Evolutionary conservation across 2,329 filamentous ascomycete species (phyloP), one percentile per base, ranked within the genome.

Genomic region (Botrytis squamosa): DNA sequence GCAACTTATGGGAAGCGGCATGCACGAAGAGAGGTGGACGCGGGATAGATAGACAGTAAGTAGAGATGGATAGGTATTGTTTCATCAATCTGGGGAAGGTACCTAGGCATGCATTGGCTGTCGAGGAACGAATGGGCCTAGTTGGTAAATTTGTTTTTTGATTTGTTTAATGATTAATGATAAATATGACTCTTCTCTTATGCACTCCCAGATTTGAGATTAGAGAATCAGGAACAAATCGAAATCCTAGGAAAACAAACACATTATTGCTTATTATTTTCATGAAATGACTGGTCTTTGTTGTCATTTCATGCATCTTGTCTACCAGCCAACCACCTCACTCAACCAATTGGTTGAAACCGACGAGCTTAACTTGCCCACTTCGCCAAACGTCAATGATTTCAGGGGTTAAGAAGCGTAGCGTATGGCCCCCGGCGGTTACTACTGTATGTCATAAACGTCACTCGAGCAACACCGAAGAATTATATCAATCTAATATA

Each of bases 21-120:
- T 72, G 60, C 25, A 72, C 18, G 57, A 36, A 66, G 33, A 57
- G 10, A 29, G 1, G 40, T 71, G 46, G 63, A 68, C 29, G 33
- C 33, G 44, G 52, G 40, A 46, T 59, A 40, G 52, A 57, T 29
- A 55, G 52, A 57, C 9, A 57, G 52, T 9, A 55, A 18, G n/a
- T 55, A 55, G 16, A n/a, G 25, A 55, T 29, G n/a, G 52, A 55
- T 52, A n/a, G 25, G 52, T 57, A 57, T 36, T 42, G 78, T 79
- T 80, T 80, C 77, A 79, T 75, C 68, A 78, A 77, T 79, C 77
- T 73, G 77, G 78, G 79, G 79, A 78, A 77, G 75, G 77, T 59
- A 52, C 49, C 49, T 52, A 74, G 70, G 75, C 75, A 75, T 75
- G 52, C 74, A 79, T 73, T 77, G 77, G 76, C 60, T 73, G 60